Percentiles rank a stretch among this genome's conserved stretches.
Evolutionary conservation across 2,329 filamentous ascomycete species (phyloP).

Genomic region (Penicillium psychrosexuale): DNA sequence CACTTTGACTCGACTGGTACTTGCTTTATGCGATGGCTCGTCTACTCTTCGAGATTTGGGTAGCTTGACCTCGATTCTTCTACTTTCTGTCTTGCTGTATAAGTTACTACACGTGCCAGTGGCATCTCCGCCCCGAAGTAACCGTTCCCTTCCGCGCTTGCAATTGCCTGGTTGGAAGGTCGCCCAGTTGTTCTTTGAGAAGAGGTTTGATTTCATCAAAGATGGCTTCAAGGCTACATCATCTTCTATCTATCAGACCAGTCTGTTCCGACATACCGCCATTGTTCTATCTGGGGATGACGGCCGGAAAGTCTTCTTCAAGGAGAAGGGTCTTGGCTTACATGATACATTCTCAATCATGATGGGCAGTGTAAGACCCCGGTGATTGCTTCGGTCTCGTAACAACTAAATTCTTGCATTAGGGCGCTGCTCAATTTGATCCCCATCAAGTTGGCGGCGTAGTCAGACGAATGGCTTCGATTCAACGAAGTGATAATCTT

Average conservation of each 20-base stretch:
- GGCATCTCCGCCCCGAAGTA: not conserved
- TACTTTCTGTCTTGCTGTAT: not conserved
- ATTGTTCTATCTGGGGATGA: slow-evolving; percentile 7
- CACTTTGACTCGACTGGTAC: not conserved
- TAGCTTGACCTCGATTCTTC: not conserved
- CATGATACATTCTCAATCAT: slow-evolving; percentile 3
- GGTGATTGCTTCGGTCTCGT: rapidly evolving
- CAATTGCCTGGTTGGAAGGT: not conserved
- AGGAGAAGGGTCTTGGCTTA: slow-evolving; percentile 1
- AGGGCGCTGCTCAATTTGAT: slow-evolving; percentile 1
- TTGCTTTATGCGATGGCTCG: not conserved
- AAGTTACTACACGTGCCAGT: not conserved
- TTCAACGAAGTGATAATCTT: not conserved
- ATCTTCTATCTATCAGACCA: slow-evolving; percentile 5
- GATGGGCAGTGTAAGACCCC: not conserved
- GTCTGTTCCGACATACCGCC: not conserved
- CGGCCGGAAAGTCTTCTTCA: slow-evolving; percentile 3
- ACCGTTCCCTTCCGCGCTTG: not conserved
- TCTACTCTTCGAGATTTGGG: not conserved
- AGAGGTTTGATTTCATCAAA: not conserved
- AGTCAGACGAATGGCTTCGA: not conserved
- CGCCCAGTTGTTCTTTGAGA: not conserved
- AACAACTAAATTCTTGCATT: not conserved
- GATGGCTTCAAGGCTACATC: not conserved
- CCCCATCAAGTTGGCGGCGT: slow-evolving; percentile 2